Conservation (phyloP, 345 rosid genomes). For the Eutrema heterophyllum region DNA sequence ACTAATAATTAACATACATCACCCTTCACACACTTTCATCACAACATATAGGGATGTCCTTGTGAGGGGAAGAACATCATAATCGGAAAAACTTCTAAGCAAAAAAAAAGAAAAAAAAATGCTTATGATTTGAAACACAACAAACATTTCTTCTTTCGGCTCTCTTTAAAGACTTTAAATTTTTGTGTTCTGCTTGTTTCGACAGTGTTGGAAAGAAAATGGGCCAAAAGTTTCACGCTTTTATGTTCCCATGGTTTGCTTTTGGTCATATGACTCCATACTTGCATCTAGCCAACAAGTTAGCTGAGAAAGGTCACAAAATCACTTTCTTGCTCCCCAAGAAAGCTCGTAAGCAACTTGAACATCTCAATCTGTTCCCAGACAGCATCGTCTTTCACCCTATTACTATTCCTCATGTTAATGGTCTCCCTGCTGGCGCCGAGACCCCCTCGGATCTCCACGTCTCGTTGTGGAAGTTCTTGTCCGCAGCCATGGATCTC, state of each 20-base stretch:
- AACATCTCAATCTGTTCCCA: slow-evolving; percentile 39
- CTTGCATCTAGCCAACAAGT: slow-evolving; percentile 51
- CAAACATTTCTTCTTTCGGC: not conserved
- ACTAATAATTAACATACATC: not conserved
- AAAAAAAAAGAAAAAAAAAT: not conserved
- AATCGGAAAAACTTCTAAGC: not conserved
- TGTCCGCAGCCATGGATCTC: slow-evolving; percentile 14
- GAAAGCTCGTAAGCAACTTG: slow-evolving; percentile 34
- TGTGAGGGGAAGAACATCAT: not conserved
- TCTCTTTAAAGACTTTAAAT: not conserved
- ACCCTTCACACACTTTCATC: not conserved
- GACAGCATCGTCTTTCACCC: slow-evolving; percentile 34
- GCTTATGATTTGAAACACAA: not conserved
- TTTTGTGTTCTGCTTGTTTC: not conserved
- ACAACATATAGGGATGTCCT: not conserved
- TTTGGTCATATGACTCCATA: slow-evolving; percentile 59
- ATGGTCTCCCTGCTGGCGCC: slow-evolving; percentile 34
- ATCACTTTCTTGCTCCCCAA: slow-evolving; percentile 47
- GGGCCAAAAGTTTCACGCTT: slow-evolving; percentile 26
- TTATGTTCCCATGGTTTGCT: slow-evolving; percentile 65
- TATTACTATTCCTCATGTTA: slow-evolving; percentile 37
- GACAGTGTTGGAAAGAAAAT: not conserved
- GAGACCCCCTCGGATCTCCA: slow-evolving; percentile 33
- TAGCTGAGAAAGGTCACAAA: slow-evolving; percentile 46
- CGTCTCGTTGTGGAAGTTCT: not conserved